phyloP scores from a whole-genome alignment of 352 stramenopile genomes.

The Phytophthora hibernalis region DNA sequence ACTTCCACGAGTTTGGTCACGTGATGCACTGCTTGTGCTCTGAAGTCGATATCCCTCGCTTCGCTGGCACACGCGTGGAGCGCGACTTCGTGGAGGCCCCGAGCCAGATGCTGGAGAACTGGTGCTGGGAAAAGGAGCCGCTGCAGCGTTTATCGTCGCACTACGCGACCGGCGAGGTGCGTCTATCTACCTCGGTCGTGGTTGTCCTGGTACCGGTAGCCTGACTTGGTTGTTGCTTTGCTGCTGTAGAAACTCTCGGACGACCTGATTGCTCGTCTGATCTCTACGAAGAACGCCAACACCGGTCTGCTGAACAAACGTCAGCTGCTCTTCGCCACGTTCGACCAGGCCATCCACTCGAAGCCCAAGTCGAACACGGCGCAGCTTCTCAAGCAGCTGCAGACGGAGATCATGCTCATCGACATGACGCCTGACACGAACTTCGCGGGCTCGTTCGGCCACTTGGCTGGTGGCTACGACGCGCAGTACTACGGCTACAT shows the following conservation, averaged over 20 bases:
- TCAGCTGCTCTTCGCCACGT: conserved; percentile 82
- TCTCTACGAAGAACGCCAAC: conserved; percentile 89
- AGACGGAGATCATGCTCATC: conserved; percentile 89
- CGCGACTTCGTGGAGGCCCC: conserved; percentile 92
- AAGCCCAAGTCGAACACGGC: conserved; percentile 83
- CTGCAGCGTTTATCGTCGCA: conserved; percentile 89
- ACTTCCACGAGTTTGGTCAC: conserved; percentile 92
- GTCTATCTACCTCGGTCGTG: conserved; percentile 4
- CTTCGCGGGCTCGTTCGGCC: conserved; percentile 85
- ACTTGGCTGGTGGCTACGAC: conserved; percentile 83
- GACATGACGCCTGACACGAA: conserved; percentile 88
- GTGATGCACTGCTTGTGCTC: conserved; percentile 92
- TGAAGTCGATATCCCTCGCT: conserved; percentile 78
- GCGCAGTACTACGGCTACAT: conserved; percentile 91
- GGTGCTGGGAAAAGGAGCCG: conserved; percentile 89
- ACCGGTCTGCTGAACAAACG: conserved; percentile 85
- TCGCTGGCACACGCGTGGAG: conserved; percentile 82
- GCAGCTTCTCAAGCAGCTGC: conserved; percentile 80
- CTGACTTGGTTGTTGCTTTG: conserved; percentile 20
- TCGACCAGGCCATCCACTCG: conserved; percentile 90
- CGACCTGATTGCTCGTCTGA: conserved; percentile 80
- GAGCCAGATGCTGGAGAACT: conserved; percentile 93
- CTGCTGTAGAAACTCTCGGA: conserved; percentile 74
- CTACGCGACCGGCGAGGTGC: conserved; percentile 73
- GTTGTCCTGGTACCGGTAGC: neutral